Conservation (phyloP, 2,329 filamentous ascomycete genomes). For the Pyrenophora tritici-repentis region DNA sequence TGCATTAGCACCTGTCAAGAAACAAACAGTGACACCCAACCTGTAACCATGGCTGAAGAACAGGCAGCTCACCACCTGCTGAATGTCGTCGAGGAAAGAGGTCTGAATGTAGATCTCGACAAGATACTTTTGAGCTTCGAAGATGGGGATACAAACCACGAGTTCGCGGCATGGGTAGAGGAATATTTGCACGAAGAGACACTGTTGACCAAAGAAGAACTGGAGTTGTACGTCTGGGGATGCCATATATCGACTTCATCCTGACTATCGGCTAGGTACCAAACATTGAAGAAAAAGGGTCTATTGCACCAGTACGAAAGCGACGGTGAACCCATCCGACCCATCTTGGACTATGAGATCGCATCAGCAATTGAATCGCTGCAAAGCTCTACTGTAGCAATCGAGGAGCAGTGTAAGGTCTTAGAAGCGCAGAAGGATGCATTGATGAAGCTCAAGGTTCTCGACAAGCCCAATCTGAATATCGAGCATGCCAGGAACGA, state of each 20-base stretch:
- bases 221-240: slow-evolving; percentile 48
- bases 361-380: slow-evolving; percentile 66
- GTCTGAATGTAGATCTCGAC: slow-evolving; percentile 50
- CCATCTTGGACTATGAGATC: slow-evolving; percentile 65
- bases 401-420: slow-evolving; percentile 66
- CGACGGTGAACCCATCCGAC: slow-evolving; percentile 45
- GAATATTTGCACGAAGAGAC: slow-evolving; percentile 54
- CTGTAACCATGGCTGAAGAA: slow-evolving; percentile 40
- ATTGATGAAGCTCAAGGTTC: slow-evolving; percentile 59
- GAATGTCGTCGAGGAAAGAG: slow-evolving; percentile 51
- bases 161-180: slow-evolving; percentile 53
- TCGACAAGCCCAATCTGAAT: slow-evolving; percentile 49
- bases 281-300: slow-evolving; percentile 40
- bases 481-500: slow-evolving; percentile 48
- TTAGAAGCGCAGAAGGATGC: slow-evolving; percentile 67
- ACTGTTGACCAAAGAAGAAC: slow-evolving; percentile 56
- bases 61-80: slow-evolving; percentile 50
- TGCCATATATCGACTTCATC: rapidly evolving
- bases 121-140: slow-evolving; percentile 56
- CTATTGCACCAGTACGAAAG: slow-evolving; percentile 38
- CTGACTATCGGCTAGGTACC: slow-evolving; percentile 33
- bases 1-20: slow-evolving; percentile 30
- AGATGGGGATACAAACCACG: slow-evolving; percentile 47
- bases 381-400: slow-evolving; percentile 66
- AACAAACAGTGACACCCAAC: slow-evolving; percentile 19